Base-by-base conservation (phyloP, 225 moss, liverwort and hornwort species). In the Climacium dendroides region DNA sequence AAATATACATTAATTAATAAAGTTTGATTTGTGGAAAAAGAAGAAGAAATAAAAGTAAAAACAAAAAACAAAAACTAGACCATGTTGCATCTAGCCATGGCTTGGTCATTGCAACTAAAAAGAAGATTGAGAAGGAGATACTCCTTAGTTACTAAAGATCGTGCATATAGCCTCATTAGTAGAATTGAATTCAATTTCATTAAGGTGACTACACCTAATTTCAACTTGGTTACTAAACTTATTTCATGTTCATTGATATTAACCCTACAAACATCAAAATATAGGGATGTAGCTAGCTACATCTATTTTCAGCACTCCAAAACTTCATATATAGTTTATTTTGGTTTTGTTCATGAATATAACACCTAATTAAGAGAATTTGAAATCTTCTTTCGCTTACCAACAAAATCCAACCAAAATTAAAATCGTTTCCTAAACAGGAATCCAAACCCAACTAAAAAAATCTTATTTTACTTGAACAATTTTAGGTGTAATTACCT, bases 281-380 rank as follows among this genome's bases (percentile, higher is more conserved):
- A 0, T 8, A 24, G 5, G 1, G 1, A 24, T 69, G 24, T 39
- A 0, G 2, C 1, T 39, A 25, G 8, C 4, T 3, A 14, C 39
- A 14, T 25, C 24, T 24, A 24, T 69, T 7, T 1, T 69, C 39
- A 41, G 25, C 1, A 24, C 14, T 41, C 25, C 24, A 69, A 39
- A 69, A 13, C 3, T 23, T 0, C 3, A 28, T n/a, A n/a, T n/a
- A n/a, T 45, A 16, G 5, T 15, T 43, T 16, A 5, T 43, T 26
- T 71, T 43, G 9, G 3, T 15, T 26, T 9, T 26, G 1, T 71
- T 9, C 5, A 26, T 43, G 26, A 71, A 16, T 26, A 26, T 3
- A 28, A 71, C n/a, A n/a, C 2, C 26, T 3, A 70, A 1, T 9
- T 5, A 71, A 71, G 10, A 9, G 2, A 15, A 41, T 41, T 26